A percentile compares a stretch with the other conserved stretches of the same genome.
Conservation (phyloP, 2,329 filamentous ascomycete species). For the Xylaria hypoxylon region DNA sequence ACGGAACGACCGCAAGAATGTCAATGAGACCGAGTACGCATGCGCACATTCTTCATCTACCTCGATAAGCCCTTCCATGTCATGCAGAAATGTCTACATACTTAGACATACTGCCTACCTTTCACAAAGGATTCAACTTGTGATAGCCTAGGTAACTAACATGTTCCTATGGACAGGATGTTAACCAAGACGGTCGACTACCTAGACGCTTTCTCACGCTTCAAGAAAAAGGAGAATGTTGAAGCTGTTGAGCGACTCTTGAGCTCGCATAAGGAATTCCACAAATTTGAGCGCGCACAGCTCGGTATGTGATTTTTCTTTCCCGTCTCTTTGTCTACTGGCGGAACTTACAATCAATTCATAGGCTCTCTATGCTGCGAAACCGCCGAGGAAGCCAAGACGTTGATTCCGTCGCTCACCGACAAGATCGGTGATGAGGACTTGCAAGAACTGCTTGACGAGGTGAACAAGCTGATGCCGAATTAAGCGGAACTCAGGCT, state of each 20-base stretch:
- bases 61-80: background rate
- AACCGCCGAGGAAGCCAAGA: slow-evolving; percentile 94
- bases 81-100: background rate
- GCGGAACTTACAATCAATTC: slow-evolving; percentile 19
- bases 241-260: slow-evolving; percentile 92
- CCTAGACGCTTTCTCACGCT: slow-evolving; percentile 92
- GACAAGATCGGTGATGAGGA: slow-evolving; percentile 93
- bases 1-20: slow-evolving; percentile 81
- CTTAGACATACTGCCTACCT: background rate
- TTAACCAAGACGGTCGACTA: slow-evolving; percentile 91
- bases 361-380: slow-evolving; percentile 91
- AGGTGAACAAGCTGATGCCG: slow-evolving; percentile 80
- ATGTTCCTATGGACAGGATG: slow-evolving; percentile 63
- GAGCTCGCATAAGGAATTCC: slow-evolving; percentile 80
- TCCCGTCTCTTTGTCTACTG: background rate
- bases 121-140: background rate
- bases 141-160: slow-evolving; percentile 24
- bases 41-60: slow-evolving; percentile 11
- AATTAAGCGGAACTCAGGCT: slow-evolving; percentile 37
- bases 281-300: slow-evolving; percentile 93
- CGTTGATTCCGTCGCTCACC: slow-evolving; percentile 86
- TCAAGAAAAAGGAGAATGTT: slow-evolving; percentile 94
- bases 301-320: slow-evolving; percentile 70
- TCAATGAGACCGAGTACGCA: slow-evolving; percentile 84
- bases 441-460: slow-evolving; percentile 86